These are phyloP conservation scores for Effrenium voratum DNA, from an alignment of 73 alveolate genomes.

Conservation along the genomic window DNA sequence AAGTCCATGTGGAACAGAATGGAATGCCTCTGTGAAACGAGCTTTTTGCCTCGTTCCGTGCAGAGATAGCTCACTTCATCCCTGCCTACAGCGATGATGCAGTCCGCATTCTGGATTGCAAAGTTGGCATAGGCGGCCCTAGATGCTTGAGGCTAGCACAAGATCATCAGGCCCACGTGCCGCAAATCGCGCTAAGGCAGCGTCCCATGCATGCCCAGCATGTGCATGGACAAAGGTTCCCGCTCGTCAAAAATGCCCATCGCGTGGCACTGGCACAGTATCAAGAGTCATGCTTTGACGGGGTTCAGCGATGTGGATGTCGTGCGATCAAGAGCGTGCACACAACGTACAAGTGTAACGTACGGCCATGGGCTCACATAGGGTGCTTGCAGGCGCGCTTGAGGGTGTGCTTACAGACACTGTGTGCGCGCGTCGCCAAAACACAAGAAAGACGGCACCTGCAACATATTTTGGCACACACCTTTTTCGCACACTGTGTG, in stretches of 20 bases:
- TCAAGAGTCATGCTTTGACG: not conserved
- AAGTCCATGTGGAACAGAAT: not conserved
- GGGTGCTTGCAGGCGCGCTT: too few relatives aligned
- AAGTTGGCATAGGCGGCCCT: constrained; percentile 94
- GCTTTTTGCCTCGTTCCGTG: not conserved
- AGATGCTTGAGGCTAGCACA: not conserved
- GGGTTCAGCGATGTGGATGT: too few relatives aligned
- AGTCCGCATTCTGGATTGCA: constrained; percentile 94
- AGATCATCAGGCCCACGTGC: not conserved
- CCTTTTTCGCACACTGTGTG: too few relatives aligned
- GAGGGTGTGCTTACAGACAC: too few relatives aligned
- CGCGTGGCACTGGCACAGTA: constrained; percentile 64
- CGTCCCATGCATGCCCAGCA: constrained; percentile 94
- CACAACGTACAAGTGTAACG: too few relatives aligned
- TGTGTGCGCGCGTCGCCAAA: too few relatives aligned
- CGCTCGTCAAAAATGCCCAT: constrained; percentile 94
- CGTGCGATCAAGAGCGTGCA: too few relatives aligned
- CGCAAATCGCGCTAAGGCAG: not conserved
- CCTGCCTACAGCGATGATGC: constrained; percentile 75
- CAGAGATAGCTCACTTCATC: not conserved
- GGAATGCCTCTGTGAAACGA: not conserved
- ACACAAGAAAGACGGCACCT: too few relatives aligned
- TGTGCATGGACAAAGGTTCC: constrained; percentile 93
- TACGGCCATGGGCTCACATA: too few relatives aligned
- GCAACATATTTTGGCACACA: too few relatives aligned